Base-by-base conservation (phyloP, 805 yeast species). In the Crinitomyces ghanaensis region DNA sequence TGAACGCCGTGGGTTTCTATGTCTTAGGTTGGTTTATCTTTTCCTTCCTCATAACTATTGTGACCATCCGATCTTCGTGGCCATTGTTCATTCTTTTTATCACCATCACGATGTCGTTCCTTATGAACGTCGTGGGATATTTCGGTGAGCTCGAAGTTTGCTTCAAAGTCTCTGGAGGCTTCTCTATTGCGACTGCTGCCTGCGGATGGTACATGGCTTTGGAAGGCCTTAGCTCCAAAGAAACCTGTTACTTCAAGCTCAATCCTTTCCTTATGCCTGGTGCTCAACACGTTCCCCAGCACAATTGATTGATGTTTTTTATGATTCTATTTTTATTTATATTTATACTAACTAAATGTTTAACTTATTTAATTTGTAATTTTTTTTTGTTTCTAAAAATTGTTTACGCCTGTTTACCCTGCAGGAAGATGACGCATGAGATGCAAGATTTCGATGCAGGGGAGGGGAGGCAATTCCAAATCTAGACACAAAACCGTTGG, bases 21-120 rank as follows among this genome's bases (percentile, higher is more conserved):
- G 48, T 75, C 23, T 36, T 73, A n/a, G 81, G 72, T 5, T 77
- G 84, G 84, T 52, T 69, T 12, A 54, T 76, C 20, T 74, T 77
- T 54, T 74, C 83, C 0, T 61, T 67, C 19, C 62, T 72, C 36
- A 45, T 77, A 35, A 44, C 65, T 12, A 30, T 72, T 26, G 65
- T 72, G 46, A 77, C 83, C 3, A 47, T 72, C 49, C 68, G 75
- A 45, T 73, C 84, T 4, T 77, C 84, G 2, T 28, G 30, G 30
- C 30, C 30, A 28, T 14, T 28, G 19, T 28, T 28, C 20, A 8
- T 28, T 5, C 16, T 28, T 19, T 28, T 28, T 28, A 17, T 28
- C 20, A 28, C 30, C 30, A 28, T 28, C 19, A 11, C 20, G 7
- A 5, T 11, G 9, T 28, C 30, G 9, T 28, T 28, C 30, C 9